Evolutionary conservation across 2,329 filamentous ascomycete species (phyloP).

Genomic region (Botrytis cinerea): DNA sequence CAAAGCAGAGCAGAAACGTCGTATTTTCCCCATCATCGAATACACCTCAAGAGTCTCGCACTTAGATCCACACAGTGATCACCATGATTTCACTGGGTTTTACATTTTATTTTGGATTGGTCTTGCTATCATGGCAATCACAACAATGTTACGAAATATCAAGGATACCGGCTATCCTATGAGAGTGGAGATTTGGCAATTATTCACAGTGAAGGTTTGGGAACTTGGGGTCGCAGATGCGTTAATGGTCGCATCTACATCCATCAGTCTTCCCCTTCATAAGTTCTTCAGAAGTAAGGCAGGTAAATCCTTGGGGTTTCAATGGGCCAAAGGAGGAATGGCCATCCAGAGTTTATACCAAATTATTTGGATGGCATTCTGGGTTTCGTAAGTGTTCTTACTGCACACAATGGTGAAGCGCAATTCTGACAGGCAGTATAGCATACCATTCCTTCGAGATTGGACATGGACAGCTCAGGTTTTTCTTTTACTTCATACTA

Average conservation of each 20-base stretch:
- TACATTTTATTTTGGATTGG: constrained; percentile 99
- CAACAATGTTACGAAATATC: constrained; percentile 87
- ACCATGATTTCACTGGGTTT: constrained; percentile 94
- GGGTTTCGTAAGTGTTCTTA: constrained; percentile 61
- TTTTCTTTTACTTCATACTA: constrained; percentile 86
- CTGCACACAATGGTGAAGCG: neutral
- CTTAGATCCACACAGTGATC: constrained; percentile 89
- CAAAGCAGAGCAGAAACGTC: constrained; percentile 76
- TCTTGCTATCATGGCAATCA: constrained; percentile 94
- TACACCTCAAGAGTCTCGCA: constrained; percentile 90
- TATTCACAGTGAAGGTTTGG: constrained; percentile 87
- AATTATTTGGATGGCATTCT: constrained; percentile 73
- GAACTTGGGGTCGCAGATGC: constrained; percentile 82
- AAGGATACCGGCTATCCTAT: constrained; percentile 91
- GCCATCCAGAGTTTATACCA: constrained; percentile 82
- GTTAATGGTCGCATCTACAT: constrained; percentile 78
- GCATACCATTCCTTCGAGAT: constrained; percentile 76
- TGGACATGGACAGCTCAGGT: constrained; percentile 99
- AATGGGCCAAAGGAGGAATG: constrained; percentile 79
- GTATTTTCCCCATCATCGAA: constrained; percentile 90
- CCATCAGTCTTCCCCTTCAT: constrained; percentile 73
- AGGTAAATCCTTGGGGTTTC: constrained; percentile 54
- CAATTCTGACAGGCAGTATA: constrained; percentile 34
- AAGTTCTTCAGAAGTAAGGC: constrained; percentile 58
- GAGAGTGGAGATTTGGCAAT: constrained; percentile 80